Percentiles rank a stretch among this genome's conserved stretches.
phyloP scores from a whole-genome alignment of 2,329 filamentous ascomycete genomes.

The Lachnellula cervina region DNA sequence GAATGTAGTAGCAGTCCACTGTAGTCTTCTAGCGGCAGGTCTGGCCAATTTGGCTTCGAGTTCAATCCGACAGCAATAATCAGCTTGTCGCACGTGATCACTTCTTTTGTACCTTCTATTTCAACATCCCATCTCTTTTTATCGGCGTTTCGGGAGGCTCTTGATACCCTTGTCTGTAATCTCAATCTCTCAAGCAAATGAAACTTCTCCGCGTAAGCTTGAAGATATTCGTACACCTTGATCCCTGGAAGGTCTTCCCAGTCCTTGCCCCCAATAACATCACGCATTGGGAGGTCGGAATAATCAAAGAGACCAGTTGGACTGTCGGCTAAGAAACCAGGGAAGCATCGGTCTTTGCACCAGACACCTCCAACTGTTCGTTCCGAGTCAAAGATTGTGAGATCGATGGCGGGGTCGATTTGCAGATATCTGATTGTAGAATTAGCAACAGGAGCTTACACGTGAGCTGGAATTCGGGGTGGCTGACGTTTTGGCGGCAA shows the following conservation, averaged over 20 bases:
- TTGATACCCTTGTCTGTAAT: conserved; percentile 4
- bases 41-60: conserved; percentile 12
- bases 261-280: conserved; percentile 9
- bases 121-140: conserved; percentile 4
- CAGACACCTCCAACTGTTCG: conserved; percentile 13
- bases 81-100: conserved; percentile 9
- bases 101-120: conserved; percentile 2
- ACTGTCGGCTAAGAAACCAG: conserved; percentile 7
- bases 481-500: no score
- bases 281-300: conserved; percentile 12
- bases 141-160: conserved; percentile 4
- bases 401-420: conserved; percentile 6
- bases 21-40: conserved; percentile 6
- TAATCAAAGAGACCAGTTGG: conserved; percentile 12
- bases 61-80: conserved; percentile 11
- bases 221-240: conserved; percentile 8
- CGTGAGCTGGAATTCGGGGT: no score
- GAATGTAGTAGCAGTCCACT: not conserved
- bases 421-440: no score
- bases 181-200: conserved; percentile 4
- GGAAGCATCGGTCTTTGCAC: conserved; percentile 6
- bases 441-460: no score
- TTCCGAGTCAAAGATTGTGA: conserved; percentile 13
- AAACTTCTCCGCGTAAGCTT: conserved; percentile 12
- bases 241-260: conserved; percentile 8